Conservation (phyloP, 345 rosid genomes). For the Toxicodendron radicans region DNA sequence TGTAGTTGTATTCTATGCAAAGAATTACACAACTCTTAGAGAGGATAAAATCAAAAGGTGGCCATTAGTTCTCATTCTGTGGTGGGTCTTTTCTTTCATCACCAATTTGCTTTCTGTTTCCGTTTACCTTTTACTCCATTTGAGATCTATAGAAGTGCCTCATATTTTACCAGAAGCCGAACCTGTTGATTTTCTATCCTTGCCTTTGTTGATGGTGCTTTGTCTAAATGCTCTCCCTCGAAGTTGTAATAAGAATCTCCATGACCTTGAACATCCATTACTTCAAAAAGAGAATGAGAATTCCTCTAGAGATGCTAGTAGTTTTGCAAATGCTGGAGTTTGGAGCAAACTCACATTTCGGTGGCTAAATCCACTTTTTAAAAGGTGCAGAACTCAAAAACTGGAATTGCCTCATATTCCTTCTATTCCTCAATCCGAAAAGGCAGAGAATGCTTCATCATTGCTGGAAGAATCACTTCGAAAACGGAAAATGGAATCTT, state of each 20-base stretch:
- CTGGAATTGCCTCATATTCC: constrained; percentile 55
- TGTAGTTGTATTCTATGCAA: constrained; percentile 27
- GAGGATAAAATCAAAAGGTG: constrained; percentile 28
- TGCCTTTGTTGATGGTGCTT: constrained; percentile 40
- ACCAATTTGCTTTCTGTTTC: constrained; percentile 28
- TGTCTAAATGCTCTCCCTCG: constrained; percentile 28
- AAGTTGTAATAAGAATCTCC: constrained; percentile 13
- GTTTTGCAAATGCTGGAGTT: constrained; percentile 41
- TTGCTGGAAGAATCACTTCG: constrained; percentile 48
- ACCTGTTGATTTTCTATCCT: constrained; percentile 39
- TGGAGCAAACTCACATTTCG: constrained; percentile 48
- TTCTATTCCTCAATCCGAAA: constrained; percentile 52
- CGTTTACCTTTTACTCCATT: constrained; percentile 23
- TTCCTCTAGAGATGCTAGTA: constrained; percentile 12
- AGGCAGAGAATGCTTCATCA: constrained; percentile 47
- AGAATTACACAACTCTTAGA: constrained; percentile 15
- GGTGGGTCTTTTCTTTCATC: constrained; percentile 51
- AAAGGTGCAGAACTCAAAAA: constrained; percentile 39
- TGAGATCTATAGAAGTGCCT: constrained; percentile 24
- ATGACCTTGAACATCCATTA: constrained; percentile 35
- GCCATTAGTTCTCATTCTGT: constrained; percentile 50
- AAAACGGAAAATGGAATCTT: constrained; percentile 34
- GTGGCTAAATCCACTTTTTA: constrained; percentile 63
- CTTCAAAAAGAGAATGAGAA: constrained; percentile 24
- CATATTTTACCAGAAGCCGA: constrained; percentile 28